A percentile compares a stretch with the other conserved stretches of the same genome.
phyloP scores from a whole-genome alignment of 2,329 filamentous ascomycete genomes.

The Zymoseptoria passerinii region DNA sequence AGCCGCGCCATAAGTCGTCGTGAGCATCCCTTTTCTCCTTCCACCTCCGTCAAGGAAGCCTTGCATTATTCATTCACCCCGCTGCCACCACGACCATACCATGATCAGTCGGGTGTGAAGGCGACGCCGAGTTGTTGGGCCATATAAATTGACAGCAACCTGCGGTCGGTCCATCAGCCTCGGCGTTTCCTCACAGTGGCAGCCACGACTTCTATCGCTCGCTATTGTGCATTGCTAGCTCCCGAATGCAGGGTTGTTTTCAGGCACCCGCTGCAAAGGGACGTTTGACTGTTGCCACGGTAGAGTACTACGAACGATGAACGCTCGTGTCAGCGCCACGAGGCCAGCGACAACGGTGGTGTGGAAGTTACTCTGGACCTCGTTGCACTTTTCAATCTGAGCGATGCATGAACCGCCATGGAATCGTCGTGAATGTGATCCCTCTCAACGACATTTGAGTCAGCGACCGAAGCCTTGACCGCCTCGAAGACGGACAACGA shows the following conservation, averaged over 20 bases:
- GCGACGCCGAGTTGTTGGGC: background rate
- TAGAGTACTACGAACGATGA: background rate
- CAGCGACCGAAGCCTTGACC: background rate
- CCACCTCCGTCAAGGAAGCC: background rate
- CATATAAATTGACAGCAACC: background rate
- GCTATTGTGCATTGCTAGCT: background rate
- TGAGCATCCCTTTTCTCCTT: background rate
- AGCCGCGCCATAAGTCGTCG: background rate
- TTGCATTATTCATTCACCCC: background rate
- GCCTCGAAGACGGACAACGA: background rate
- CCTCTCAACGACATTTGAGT: background rate
- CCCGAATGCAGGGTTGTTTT: background rate
- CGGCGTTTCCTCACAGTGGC: background rate
- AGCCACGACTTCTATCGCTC: background rate
- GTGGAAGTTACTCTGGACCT: background rate
- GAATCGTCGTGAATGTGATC: background rate
- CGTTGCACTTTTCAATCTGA: background rate
- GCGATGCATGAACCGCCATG: background rate
- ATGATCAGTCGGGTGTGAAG: background rate
- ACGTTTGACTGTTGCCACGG: background rate
- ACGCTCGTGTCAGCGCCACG: background rate
- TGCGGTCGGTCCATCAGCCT: background rate
- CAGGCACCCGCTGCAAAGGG: background rate
- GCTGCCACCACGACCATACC: background rate
- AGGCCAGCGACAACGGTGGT: background rate